Evolutionary conservation across 1,284 basidiomycete species (phyloP).

Genomic region (Leccinum pachyderme): DNA sequence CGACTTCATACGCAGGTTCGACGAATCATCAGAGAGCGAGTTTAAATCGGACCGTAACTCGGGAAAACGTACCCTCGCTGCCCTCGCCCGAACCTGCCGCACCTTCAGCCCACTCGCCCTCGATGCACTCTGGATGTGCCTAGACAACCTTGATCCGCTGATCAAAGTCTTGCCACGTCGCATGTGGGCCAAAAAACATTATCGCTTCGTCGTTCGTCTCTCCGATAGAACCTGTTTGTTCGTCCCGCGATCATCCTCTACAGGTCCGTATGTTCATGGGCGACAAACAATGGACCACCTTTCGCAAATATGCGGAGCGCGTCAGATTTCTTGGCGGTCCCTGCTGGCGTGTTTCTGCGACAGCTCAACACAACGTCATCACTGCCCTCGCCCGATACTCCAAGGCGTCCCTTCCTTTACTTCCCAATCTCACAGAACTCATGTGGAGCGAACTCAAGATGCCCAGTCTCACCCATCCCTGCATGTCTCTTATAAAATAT

Average conservation of each 20-base stretch:
- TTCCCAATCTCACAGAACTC: conserved; percentile 30
- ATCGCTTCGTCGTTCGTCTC: conserved; percentile 19
- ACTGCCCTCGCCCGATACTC: conserved; percentile 15
- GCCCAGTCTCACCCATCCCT: conserved; percentile 27
- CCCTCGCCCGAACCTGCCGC: conserved; percentile 28
- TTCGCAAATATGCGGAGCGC: conserved; percentile 25
- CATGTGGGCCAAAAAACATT: conserved; percentile 24
- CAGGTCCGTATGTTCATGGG: conserved; percentile 26
- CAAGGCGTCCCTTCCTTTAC: conserved; percentile 19
- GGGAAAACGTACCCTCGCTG: conserved; percentile 25
- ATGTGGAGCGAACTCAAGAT: conserved; percentile 28
- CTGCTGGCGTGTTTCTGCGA: conserved; percentile 19
- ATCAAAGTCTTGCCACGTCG: conserved; percentile 26
- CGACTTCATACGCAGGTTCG: conserved; percentile 20
- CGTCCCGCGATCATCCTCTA: background rate
- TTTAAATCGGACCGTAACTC: conserved; percentile 13
- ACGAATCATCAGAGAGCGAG: conserved; percentile 22
- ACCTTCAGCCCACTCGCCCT: conserved; percentile 20
- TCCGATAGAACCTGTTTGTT: background rate
- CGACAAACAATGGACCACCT: conserved; percentile 27
- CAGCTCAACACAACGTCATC: conserved; percentile 24
- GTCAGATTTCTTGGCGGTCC: conserved; percentile 23
- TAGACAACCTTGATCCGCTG: conserved; percentile 27
- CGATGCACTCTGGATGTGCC: conserved; percentile 27
- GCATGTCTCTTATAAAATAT: conserved; percentile 26